Evolutionary conservation across 1,284 basidiomycete genomes (phyloP).

Genomic region (Moniliella sp.): DNA sequence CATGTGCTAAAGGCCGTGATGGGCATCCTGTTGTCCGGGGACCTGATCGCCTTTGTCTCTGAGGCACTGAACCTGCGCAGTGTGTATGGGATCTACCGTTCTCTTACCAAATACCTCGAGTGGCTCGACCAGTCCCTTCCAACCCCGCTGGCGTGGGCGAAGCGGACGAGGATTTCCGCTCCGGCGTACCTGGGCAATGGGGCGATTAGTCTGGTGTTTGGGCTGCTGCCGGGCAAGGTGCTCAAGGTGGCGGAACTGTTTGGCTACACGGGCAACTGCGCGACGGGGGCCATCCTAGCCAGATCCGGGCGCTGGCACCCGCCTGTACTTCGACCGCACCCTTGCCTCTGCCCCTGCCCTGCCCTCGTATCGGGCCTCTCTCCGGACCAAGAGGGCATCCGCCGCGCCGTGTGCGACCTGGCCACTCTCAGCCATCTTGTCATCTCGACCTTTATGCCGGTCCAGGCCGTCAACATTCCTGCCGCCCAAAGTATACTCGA

Average conservation of each 20-base stretch:
- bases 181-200: constrained; percentile 29
- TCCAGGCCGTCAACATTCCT: constrained; percentile 23
- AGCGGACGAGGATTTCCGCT: constrained; percentile 28
- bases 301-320: constrained; percentile 23
- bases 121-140: constrained; percentile 27
- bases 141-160: constrained; percentile 10
- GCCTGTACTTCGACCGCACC: constrained; percentile 11
- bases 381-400: constrained; percentile 12
- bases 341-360: constrained; percentile 31
- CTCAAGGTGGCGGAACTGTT: constrained; percentile 33
- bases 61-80: constrained; percentile 32
- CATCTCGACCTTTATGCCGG: constrained; percentile 30
- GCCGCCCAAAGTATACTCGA: constrained; percentile 30
- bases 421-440: constrained; percentile 23
- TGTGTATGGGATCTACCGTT: constrained; percentile 30
- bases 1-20: constrained; percentile 24
- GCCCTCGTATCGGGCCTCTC: constrained; percentile 16
- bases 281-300: constrained; percentile 16
- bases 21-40: constrained; percentile 29
- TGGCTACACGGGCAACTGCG: constrained; percentile 26
- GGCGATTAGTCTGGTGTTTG: constrained; percentile 29
- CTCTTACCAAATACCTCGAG: constrained; percentile 27
- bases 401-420: constrained; percentile 27
- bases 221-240: constrained; percentile 27
- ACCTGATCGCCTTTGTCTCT: constrained; percentile 27